phyloP scores from a whole-genome alignment of 1,284 basidiomycete species.

The Trichosporon sp. region DNA sequence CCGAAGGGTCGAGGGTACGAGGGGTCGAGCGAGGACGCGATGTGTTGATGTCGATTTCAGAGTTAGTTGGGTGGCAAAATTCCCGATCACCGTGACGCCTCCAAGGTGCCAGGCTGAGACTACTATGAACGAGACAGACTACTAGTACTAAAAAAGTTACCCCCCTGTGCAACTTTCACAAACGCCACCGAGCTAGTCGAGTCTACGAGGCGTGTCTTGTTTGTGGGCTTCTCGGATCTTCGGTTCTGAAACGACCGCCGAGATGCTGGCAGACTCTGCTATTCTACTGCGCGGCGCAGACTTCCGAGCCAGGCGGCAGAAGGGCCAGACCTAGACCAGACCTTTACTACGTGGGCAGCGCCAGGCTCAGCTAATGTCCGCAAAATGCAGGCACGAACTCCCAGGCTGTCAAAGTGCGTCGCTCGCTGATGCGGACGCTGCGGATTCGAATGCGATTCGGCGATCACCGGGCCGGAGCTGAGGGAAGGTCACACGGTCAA shows the following conservation, averaged over 20 bases:
- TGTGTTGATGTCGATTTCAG: not conserved
- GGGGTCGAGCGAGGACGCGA: not conserved
- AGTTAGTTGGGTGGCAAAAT: conserved; percentile 4
- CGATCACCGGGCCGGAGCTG: too few relatives aligned
- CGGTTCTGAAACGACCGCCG: not conserved
- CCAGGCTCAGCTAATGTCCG: too few relatives aligned
- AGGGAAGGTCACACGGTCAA: not conserved
- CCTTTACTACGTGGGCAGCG: too few relatives aligned
- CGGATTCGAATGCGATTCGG: not conserved
- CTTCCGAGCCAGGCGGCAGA: not conserved
- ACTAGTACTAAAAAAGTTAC: too few relatives aligned
- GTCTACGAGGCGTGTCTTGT: too few relatives aligned
- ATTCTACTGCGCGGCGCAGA: too few relatives aligned
- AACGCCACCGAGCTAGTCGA: too few relatives aligned
- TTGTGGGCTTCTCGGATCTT: not conserved
- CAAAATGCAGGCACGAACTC: too few relatives aligned
- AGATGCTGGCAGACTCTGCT: not conserved
- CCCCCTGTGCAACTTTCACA: too few relatives aligned
- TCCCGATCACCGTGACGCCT: not conserved
- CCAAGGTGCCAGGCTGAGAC: not conserved
- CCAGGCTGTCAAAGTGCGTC: not conserved
- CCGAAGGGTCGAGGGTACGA: too few relatives aligned
- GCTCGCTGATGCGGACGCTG: not conserved
- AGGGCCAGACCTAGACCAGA: not conserved
- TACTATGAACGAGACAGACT: too few relatives aligned